These are phyloP conservation scores for Trichocladium uniseriatum DNA, from an alignment of 495 filamentous ascomycete species.

Conservation along the genomic window DNA sequence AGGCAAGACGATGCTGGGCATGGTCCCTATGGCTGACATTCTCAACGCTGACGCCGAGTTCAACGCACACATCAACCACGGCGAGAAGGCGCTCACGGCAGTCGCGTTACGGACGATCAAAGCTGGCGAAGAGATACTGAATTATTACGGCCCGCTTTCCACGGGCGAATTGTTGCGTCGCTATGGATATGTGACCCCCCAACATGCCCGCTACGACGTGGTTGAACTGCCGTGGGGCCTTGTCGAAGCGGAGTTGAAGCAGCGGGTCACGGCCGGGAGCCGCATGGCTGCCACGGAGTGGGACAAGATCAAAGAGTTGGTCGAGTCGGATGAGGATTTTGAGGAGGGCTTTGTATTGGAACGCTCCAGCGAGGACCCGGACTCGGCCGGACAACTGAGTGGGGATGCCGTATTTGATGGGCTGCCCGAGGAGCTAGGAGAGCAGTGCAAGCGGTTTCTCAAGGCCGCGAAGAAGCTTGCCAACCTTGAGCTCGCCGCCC, in stretches of 20 bases:
- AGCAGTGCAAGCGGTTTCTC: slow-evolving; percentile 32
- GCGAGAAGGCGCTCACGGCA: slow-evolving; percentile 54
- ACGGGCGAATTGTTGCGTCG: slow-evolving; percentile 73
- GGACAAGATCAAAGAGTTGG: slow-evolving; percentile 24
- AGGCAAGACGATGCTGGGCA: slow-evolving; percentile 56
- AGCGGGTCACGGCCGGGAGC: slow-evolving; percentile 26
- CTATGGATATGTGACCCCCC: slow-evolving; percentile 78
- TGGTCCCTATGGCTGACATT: slow-evolving; percentile 90
- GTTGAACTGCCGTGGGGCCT: slow-evolving; percentile 58
- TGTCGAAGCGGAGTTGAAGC: slow-evolving; percentile 37
- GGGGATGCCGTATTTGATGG: slow-evolving; percentile 24
- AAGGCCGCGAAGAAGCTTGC: slow-evolving; percentile 35
- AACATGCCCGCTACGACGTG: slow-evolving; percentile 72
- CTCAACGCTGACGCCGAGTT: slow-evolving; percentile 83
- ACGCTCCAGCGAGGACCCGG: slow-evolving; percentile 31
- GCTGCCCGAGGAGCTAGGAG: slow-evolving; percentile 30
- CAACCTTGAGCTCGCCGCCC: slow-evolving; percentile 7
- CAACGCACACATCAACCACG: slow-evolving; percentile 70
- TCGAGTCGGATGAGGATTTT: slow-evolving; percentile 29
- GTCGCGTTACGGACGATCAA: slow-evolving; percentile 55
- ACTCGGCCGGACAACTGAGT: slow-evolving; percentile 25
- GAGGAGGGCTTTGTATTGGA: slow-evolving; percentile 41
- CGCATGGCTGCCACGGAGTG: slow-evolving; percentile 30
- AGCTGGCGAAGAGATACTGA: slow-evolving; percentile 73
- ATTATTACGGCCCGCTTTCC: slow-evolving; percentile 81